Conservation (phyloP, 163 green algal genomes). For the Volvox carteri region DNA sequence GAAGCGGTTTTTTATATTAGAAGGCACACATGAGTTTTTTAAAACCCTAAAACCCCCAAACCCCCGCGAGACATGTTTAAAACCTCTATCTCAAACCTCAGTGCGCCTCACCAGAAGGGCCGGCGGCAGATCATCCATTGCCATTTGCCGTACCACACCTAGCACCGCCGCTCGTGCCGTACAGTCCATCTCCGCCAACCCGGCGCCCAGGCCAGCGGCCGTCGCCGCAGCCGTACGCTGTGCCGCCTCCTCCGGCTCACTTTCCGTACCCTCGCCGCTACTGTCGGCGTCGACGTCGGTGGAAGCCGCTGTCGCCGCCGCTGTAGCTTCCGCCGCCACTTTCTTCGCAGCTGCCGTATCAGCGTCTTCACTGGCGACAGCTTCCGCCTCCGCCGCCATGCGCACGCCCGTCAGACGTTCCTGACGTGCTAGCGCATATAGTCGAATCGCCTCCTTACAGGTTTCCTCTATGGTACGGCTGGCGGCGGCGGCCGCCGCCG, state of each 20-base stretch:
- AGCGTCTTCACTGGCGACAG: background rate
- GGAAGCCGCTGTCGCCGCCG: too few species aligned
- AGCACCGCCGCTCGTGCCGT: background rate
- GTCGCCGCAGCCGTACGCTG: background rate
- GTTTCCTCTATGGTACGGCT: background rate
- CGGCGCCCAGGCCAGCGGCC: background rate
- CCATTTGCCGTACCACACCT: background rate
- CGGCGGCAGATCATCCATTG: background rate
- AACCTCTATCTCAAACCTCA: too few species aligned
- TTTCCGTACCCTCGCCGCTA: background rate
- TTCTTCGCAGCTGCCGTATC: background rate
- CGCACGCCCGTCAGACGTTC: background rate
- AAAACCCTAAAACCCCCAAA: too few species aligned
- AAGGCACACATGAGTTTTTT: too few species aligned
- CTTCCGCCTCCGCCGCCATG: background rate
- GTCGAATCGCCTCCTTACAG: background rate
- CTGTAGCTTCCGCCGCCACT: background rate
- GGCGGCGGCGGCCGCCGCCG: conserved; percentile 6
- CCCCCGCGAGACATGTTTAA: too few species aligned
- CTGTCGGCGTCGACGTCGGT: background rate
- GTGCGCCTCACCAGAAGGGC: background rate
- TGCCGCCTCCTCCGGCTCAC: background rate
- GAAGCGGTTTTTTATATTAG: too few species aligned
- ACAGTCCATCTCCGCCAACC: background rate
- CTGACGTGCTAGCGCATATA: background rate